Percentiles rank a stretch among this genome's conserved stretches.
Conservation (phyloP, 371 early-diverging fungal genomes). For the Rhizomucor pusillus region DNA sequence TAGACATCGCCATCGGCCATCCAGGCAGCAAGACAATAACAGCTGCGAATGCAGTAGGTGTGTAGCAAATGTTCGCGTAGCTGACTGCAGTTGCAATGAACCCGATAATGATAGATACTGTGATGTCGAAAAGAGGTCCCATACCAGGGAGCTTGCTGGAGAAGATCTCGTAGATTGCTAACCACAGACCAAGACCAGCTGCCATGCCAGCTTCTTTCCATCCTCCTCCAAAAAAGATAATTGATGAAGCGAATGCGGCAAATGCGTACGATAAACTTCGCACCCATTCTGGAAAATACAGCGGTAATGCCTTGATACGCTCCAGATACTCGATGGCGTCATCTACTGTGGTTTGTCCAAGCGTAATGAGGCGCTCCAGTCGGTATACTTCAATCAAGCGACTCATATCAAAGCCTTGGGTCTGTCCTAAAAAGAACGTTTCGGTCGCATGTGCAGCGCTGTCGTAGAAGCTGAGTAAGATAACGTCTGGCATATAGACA, state of each 20-base stretch:
- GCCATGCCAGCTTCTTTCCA: conserved; percentile 19
- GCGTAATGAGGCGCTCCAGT: conserved; percentile 22
- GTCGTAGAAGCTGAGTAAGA: conserved; percentile 60
- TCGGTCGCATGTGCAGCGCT: conserved; percentile 64
- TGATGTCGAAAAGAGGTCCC: conserved; percentile 53
- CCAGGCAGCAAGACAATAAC: conserved; percentile 59
- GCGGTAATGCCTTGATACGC: conserved; percentile 15
- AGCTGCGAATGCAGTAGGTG: conserved; percentile 19
- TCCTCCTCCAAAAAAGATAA: conserved; percentile 13
- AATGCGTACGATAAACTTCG: conserved; percentile 27
- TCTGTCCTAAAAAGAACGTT: conserved; percentile 52
- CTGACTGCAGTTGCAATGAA: conserved; percentile 39
- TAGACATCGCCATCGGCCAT: conserved; percentile 20
- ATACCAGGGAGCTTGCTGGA: conserved; percentile 32
- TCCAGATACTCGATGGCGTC: conserved; percentile 23
- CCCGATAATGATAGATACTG: conserved; percentile 52
- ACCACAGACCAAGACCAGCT: conserved; percentile 14
- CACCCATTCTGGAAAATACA: conserved; percentile 28
- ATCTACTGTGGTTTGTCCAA: conserved; percentile 23
- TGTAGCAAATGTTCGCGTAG: conserved; percentile 11
- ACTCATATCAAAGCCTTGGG: conserved; percentile 57
- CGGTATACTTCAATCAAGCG: conserved; percentile 46
- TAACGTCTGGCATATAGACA: conserved; percentile 58
- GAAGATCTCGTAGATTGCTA: conserved; percentile 39
- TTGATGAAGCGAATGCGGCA: conserved; percentile 30